Percentiles rank a stretch among this genome's conserved stretches.
These are phyloP conservation scores for Gossypium ekmanianum DNA, from an alignment of 345 rosid species.

Conservation along the genomic window DNA sequence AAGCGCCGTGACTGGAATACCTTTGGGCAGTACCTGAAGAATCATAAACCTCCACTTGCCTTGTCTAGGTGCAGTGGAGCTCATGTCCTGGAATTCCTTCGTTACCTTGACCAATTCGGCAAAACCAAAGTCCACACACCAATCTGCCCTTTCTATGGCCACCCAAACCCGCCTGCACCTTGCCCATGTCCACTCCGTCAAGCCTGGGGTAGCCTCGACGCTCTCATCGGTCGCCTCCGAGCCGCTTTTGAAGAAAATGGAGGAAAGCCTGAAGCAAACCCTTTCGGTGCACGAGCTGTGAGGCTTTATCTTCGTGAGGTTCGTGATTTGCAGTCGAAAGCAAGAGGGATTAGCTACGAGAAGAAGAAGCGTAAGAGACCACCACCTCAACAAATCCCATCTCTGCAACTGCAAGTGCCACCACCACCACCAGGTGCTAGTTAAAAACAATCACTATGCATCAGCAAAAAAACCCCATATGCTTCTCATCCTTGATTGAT, in stretches of 20 bases:
- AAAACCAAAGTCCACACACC: conserved; percentile 67
- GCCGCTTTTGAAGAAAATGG: conserved; percentile 72
- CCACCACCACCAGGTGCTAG: conserved; percentile 36
- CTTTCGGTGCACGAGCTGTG: conserved; percentile 70
- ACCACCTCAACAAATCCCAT: conserved; percentile 32
- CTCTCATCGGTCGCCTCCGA: conserved; percentile 63
- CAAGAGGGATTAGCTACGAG: conserved; percentile 71
- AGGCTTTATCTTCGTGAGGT: conserved; percentile 64
- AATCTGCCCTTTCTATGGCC: conserved; percentile 61
- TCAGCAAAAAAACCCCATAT: not conserved
- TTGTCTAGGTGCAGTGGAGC: conserved; percentile 61
- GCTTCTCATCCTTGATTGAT: not conserved
- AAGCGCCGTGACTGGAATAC: conserved; percentile 81
- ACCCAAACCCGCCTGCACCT: conserved; percentile 63
- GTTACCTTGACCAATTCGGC: conserved; percentile 67
- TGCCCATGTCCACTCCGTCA: conserved; percentile 73
- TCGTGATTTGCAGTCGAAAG: conserved; percentile 64
- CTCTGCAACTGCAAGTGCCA: conserved; percentile 22
- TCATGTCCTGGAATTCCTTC: conserved; percentile 68
- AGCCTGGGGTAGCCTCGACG: conserved; percentile 78
- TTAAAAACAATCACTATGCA: conserved; percentile 22
- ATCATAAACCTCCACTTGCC: conserved; percentile 58
- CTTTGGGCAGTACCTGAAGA: conserved; percentile 58
- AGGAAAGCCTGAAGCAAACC: conserved; percentile 63
- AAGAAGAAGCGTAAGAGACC: conserved; percentile 75